Conservation (phyloP, 75 land plant genomes). For the Adiantum capillusveneris region DNA sequence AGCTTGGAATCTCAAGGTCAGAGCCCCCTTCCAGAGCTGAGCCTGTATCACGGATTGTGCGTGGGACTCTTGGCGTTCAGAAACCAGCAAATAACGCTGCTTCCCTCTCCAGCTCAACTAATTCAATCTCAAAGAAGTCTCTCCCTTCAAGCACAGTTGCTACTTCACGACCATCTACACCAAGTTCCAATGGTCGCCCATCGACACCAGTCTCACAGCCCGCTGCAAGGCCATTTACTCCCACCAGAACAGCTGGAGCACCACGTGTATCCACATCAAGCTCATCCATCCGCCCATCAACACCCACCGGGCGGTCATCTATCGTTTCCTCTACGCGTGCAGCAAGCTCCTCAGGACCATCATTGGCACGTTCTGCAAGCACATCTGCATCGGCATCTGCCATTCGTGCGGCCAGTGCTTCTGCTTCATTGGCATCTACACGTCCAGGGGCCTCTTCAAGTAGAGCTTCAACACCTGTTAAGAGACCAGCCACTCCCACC, state of each 20-base stretch:
- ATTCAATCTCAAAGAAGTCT: neutral
- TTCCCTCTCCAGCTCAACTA: neutral
- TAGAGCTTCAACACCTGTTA: slow-evolving; percentile 1
- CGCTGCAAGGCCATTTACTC: slow-evolving; percentile 30
- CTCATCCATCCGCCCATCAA: slow-evolving; percentile 45
- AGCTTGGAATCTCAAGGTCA: neutral
- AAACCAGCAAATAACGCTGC: neutral
- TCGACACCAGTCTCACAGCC: slow-evolving; percentile 15
- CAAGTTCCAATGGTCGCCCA: neutral
- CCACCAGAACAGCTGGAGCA: slow-evolving; percentile 17
- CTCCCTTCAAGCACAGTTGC: slow-evolving; percentile 6
- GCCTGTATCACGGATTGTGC: neutral
- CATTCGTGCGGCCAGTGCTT: neutral
- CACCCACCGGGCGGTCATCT: slow-evolving; percentile 39
- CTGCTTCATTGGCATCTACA: too few relatives aligned
- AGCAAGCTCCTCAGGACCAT: slow-evolving; percentile 1
- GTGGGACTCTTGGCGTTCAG: neutral
- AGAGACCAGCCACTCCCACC: neutral
- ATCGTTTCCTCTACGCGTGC: neutral
- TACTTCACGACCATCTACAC: slow-evolving; percentile 31
- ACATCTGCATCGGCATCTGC: neutral
- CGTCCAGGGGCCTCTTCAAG: too few relatives aligned
- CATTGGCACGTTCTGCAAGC: neutral
- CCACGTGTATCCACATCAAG: slow-evolving; percentile 18
- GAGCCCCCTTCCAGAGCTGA: neutral